Evolutionary conservation across 2,329 filamentous ascomycete genomes (phyloP), one percentile per base, ranked within the genome.

Genomic region (Alternaria solani): DNA sequence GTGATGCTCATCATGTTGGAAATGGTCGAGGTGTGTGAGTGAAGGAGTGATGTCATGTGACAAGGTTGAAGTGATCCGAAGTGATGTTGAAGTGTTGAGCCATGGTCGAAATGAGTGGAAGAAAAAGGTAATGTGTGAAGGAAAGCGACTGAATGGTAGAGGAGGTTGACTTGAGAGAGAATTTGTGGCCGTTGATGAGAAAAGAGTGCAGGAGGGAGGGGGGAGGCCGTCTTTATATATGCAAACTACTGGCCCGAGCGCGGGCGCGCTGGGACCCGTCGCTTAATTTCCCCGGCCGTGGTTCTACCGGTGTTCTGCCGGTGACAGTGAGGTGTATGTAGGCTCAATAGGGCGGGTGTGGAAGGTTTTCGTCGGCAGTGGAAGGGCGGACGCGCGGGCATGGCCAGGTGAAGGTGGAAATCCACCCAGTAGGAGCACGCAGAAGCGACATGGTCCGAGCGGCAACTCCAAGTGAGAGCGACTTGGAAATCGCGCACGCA

Each of bases 361-460:
- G 26, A 54, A 55, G 54, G 63, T n/a, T 44, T 20, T 46, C 44
- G 47, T 58, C 18, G 42, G 32, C 32, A 43, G 48, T 52, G 36
- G 47, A 36, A 26, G 28, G 59, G 36, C 20, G 20, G n/a, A 20
- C 11, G 32, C 38, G 34, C 42, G 28, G 42, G 53, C 59, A 34
- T 25, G 26, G 43, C 34, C 25, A 61, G 47, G 57, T 55, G 52
- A 48, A 51, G 28, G 54, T 39, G 47, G 36, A 25, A 39, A 23
- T 28, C 46, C 43, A 41, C 32, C 53, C 28, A 56, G 36, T 34
- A 48, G 39, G 26, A 25, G 14, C 30, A 56, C 26, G 44, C 44
- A 44, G 20, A 56, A 47, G 25, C 30, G 42, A 54, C 8, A 36
- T 62, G 63, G 63, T 32, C 57, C 54, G 46, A 57, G 63, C 63